Conservation (phyloP, 1,284 basidiomycete species). For the Athelia psychrophila region DNA sequence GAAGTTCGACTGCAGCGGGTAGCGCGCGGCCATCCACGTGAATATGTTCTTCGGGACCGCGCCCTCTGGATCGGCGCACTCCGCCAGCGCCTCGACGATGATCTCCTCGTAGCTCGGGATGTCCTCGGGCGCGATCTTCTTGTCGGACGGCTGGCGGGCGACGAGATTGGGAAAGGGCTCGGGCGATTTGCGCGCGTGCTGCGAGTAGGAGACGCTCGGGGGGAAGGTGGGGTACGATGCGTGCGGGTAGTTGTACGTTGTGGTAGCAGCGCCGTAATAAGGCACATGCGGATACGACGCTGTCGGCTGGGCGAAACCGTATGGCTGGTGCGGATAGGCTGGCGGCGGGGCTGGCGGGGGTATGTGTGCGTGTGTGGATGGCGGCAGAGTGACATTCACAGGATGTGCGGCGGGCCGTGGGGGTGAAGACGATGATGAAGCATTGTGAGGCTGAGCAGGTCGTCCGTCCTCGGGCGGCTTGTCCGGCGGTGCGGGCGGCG, state of each 20-base stretch:
- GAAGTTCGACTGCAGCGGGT: constrained; percentile 84
- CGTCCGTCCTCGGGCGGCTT: constrained; percentile 14
- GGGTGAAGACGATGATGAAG: constrained; percentile 13
- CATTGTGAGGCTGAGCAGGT: constrained; percentile 16
- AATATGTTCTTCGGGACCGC: constrained; percentile 77
- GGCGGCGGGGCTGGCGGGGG: constrained; percentile 23
- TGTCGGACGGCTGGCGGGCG: constrained; percentile 20
- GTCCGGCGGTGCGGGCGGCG: constrained; percentile 9
- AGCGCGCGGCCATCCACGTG: constrained; percentile 73
- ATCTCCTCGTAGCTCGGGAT: constrained; percentile 84
- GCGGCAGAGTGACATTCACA: constrained; percentile 6
- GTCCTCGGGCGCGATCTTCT: constrained; percentile 45
- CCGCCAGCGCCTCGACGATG: constrained; percentile 74
- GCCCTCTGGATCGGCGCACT: constrained; percentile 64
- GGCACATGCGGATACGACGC: constrained; percentile 57
- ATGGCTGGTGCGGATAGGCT: constrained; percentile 43
- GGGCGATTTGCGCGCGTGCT: constrained; percentile 15
- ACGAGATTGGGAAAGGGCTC: constrained; percentile 24
- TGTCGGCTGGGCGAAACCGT: constrained; percentile 36
- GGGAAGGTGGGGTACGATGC: constrained; percentile 29
- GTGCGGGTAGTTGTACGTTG: constrained; percentile 44
- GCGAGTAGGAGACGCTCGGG: constrained; percentile 16
- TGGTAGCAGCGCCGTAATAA: constrained; percentile 44
- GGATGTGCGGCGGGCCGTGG: constrained; percentile 17
- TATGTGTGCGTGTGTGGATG: constrained; percentile 20